Evolutionary conservation across 2,329 filamentous ascomycete species (phyloP), one percentile per base, ranked within the genome.

Genomic region (Pestalotiopsis fici): DNA sequence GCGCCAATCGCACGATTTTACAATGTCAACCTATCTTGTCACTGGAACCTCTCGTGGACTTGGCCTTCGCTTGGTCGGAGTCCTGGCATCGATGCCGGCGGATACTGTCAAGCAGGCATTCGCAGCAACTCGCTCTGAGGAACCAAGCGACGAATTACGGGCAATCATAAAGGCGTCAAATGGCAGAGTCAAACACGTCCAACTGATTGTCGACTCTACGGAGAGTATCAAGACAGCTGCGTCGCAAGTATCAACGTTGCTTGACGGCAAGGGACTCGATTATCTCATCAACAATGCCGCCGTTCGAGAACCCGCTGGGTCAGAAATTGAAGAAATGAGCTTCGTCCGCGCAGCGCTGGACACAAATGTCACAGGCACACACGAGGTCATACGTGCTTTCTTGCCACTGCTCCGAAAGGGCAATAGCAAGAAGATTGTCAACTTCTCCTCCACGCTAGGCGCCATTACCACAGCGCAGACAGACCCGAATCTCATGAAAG

Each of bases 331-430:
- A 61, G 68, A 27, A 31, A 75, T 47, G 69, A 74, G 3, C 72
- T 75, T 62, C 59, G 66, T 15, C 69, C 71, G 9, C 55, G 72
- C 77, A 13, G 75, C 75, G 13, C 70, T 70, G 12, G 54, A 68
- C 6, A 76, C 72, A 0, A 68, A 76, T 3, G 66, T 79, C 54
- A 75, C 77, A 4, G 80, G 79, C 60, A 73, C 79, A 35, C 73
- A 72, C 7, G 78, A 80, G 64, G 73, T 77, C 13, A 65, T 80
- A 1, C 71, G 74, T 3, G 80, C 77, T 75, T 67, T 73, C 13
- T 61, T 68, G 3, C 59, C 69, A 9, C 67, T 65, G 25, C 65
- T 69, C 31, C 67, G 67, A n/a, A 59, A 66, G 47, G 69, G 69
- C 28, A 59, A 59, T 25, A n/a, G 25, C 4, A 66, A 62, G 65